These are phyloP conservation scores for Fonsecaea multimorphosa DNA, from an alignment of 2,329 filamentous ascomycete genomes.

Conservation along the genomic window DNA sequence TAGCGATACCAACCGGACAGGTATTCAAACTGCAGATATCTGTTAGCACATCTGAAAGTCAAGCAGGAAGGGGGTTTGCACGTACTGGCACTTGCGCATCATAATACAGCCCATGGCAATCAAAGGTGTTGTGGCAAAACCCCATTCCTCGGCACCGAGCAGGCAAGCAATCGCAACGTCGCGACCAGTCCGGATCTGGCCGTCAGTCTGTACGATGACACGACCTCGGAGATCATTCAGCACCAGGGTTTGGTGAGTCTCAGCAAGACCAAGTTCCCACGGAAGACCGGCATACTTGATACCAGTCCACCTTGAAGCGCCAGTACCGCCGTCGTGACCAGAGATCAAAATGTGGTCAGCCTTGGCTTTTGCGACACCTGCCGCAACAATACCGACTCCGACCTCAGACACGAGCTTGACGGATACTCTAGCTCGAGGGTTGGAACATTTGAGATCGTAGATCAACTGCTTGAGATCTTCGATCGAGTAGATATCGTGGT, in stretches of 20 bases:
- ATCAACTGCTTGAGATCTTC: conserved; percentile 98
- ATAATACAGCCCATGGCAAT: conserved; percentile 98
- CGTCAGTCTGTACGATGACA: conserved; percentile 95
- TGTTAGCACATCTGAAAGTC: conserved; percentile 10
- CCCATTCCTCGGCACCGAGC: conserved; percentile 97
- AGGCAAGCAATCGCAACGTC: conserved; percentile 94
- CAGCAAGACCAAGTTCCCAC: conserved; percentile 94
- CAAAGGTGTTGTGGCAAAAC: conserved; percentile 90
- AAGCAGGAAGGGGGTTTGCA: background rate
- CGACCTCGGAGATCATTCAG: conserved; percentile 94
- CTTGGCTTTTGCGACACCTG: conserved; percentile 96
- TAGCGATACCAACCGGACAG: conserved; percentile 91
- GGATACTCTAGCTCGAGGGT: conserved; percentile 87
- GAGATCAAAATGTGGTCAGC: conserved; percentile 96
- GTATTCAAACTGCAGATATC: conserved; percentile 64
- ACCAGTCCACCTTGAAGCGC: conserved; percentile 95
- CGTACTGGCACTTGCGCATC: conserved; percentile 69
- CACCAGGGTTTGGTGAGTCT: conserved; percentile 95
- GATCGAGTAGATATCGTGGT: conserved; percentile 98
- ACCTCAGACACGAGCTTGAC: conserved; percentile 98
- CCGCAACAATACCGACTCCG: conserved; percentile 95
- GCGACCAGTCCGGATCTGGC: conserved; percentile 87
- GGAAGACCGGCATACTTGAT: conserved; percentile 98
- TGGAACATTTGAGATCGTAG: conserved; percentile 96
- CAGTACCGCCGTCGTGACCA: conserved; percentile 94